Evolutionary conservation across 495 filamentous ascomycete species (phyloP), one percentile per base, ranked within the genome.

Genomic region (Aspergillus steynii): DNA sequence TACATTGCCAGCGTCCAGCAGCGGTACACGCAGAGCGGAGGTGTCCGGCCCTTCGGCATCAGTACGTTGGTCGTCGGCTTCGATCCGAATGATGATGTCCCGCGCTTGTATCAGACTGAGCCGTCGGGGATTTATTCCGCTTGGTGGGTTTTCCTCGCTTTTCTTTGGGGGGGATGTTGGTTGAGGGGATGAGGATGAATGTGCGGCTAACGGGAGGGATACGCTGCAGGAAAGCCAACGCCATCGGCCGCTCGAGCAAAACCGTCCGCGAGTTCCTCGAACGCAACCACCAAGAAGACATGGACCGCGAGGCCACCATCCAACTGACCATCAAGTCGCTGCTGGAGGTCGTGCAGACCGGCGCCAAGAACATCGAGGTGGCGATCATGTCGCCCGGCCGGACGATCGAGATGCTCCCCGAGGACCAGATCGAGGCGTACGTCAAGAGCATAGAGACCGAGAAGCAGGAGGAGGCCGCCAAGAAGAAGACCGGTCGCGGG

Each of bases 341-440:
- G 64, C 80, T 99, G 65, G 95, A 99, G 80, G 95, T 99, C 54
- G 95, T 99, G 60, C 95, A 99, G 73, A 99, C 95, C 14, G 95
- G 95, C 53, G 96, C 95, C 29, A 99, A 99, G 86, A 99, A 99
- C 75, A 99, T 99, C 69, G 95, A 99, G 80, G 96, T 99, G 66
- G 95, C 95, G 32, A 89, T 99, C 73, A 97, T 99, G 95, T 89
- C 92, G 29, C 91, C 95, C n/a, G 94, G 91, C 51, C 90, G 95
- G 80, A 68, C 80, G 14, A 82, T 99, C 58, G 96, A 98, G 84
- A 94, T 97, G 91, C 83, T 99, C 63, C 90, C 91, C 8, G 87
- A 93, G 51, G 96, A 97, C 76, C 91, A 95, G 60, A 97, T 99
- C 64, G 95, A 99, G 80, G 82, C 83, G 53, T 97, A 96, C 70